Conservation (phyloP, 2,329 filamentous ascomycete species). For the Microdochium paspali region DNA sequence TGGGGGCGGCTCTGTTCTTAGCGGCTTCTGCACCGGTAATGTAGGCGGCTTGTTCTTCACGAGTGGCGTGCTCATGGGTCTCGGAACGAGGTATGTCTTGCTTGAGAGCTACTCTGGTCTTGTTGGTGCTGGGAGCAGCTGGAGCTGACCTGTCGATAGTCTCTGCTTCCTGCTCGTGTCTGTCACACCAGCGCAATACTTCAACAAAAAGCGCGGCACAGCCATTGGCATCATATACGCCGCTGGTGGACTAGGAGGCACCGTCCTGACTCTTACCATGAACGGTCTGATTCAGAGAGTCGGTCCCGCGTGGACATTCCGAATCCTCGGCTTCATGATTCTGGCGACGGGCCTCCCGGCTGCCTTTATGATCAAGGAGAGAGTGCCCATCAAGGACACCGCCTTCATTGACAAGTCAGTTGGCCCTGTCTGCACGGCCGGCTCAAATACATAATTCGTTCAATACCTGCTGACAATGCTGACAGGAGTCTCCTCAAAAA, state of each 20-base stretch:
- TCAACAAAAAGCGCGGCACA: slow-evolving; percentile 39
- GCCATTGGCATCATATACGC: slow-evolving; percentile 46
- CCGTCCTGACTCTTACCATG: slow-evolving; percentile 38
- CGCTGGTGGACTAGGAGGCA: slow-evolving; percentile 46
- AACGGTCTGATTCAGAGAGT: slow-evolving; percentile 32
- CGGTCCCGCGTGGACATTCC: slow-evolving; percentile 30
- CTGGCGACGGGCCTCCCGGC: slow-evolving; percentile 35
- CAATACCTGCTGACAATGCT: slow-evolving; percentile 1
- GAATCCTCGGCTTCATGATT: slow-evolving; percentile 31
- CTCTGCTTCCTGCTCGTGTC: slow-evolving; percentile 27
- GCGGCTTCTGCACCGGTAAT: slow-evolving; percentile 24
- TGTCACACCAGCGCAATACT: slow-evolving; percentile 42
- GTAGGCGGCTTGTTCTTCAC: not conserved
- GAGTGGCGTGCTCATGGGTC: slow-evolving; percentile 20
- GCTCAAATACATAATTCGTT: too few relatives aligned
- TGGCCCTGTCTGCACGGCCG: not conserved
- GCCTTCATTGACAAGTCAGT: slow-evolving; percentile 31
- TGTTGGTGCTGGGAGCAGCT: too few relatives aligned
- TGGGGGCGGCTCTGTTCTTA: slow-evolving; percentile 36
- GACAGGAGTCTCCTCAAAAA: slow-evolving; percentile 32
- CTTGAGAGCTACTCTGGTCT: too few relatives aligned
- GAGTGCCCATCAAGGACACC: slow-evolving; percentile 21
- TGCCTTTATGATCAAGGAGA: slow-evolving; percentile 31
- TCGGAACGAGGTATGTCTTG: slow-evolving; percentile 17
- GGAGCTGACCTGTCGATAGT: not conserved